Evolutionary conservation across 1,284 basidiomycete genomes (phyloP), one percentile per base, ranked within the genome.

Genomic region (Tremellales sp.): DNA sequence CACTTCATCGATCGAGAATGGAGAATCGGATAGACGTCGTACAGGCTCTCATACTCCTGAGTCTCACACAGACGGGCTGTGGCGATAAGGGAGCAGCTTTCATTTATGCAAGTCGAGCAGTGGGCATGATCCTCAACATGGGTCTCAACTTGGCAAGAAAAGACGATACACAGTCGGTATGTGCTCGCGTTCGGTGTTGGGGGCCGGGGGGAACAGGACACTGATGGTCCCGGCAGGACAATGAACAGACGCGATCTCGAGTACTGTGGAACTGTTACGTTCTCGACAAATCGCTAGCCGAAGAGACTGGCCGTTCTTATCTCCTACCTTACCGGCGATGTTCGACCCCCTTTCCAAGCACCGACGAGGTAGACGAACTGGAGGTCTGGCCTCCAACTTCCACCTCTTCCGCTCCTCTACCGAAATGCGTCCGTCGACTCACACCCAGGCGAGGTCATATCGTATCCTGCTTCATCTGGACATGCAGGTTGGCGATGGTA

Each of bases 231-330:
- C 12, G 43, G 15, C 10, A 58, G 56, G 56, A 58, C 13, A 62
- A 74, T 39, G 51, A 62, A 24, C 68, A 75, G 46, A 67, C 68
- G 8, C 62, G 74, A 3, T 67, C 71, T 10, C 59, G 76, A 7
- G 67, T 75, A 40, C 76, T 68, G 45, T 76, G 75, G 73, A 70
- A 71, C 54, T 67, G 65, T 45, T 76, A 76, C 50, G 68, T 76
- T 29, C 54, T 76, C 23, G 73, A 75, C 60, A 76, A 75, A 60
- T 61, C 70, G 13, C 56, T 76, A 3, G 63, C 67, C 8, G 70
- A 75, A 54, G 76, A 77, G 56, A 76, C 75, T 36, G 76, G 76
- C 3, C 66, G 75, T 6, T 67, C 74, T 0, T 68, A 66, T 41
- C 61, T 75, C 6, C 60, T 77, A 21, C 64, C 70, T 1, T 74